Conservation (phyloP, 2,329 filamentous ascomycete genomes). For the Hymenoscyphus salicellus region DNA sequence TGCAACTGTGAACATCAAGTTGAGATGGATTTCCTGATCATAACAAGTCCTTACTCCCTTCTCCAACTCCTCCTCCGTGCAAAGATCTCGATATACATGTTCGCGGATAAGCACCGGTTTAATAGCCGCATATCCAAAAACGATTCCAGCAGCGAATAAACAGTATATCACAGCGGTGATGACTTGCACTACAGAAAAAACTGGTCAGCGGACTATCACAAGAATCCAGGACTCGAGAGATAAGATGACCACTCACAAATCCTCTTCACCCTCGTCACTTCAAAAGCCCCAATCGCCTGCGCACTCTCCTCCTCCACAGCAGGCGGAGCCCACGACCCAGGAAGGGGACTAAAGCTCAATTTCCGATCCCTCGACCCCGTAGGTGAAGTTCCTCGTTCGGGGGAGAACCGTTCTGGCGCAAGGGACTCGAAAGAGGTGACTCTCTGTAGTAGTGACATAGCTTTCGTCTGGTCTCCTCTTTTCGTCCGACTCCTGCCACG, state of each 20-base stretch:
- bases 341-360: conserved; percentile 30
- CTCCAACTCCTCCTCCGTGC: conserved; percentile 51
- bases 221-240: neutral
- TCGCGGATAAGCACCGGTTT: conserved; percentile 76
- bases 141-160: conserved; percentile 72
- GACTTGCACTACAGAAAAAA: conserved; percentile 59
- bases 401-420: conserved; percentile 14
- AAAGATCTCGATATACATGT: conserved; percentile 66
- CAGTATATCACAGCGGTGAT: conserved; percentile 66
- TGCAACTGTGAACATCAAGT: conserved; percentile 89
- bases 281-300: conserved; percentile 38
- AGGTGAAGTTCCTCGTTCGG: conserved; percentile 26
- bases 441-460: conserved; percentile 29
- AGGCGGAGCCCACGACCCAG: conserved; percentile 24
- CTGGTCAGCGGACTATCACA: conserved; percentile 10
- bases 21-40: conserved; percentile 64
- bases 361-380: conserved; percentile 24
- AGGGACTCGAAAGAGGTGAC: conserved; percentile 31
- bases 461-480: neutral
- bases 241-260: conserved; percentile 30
- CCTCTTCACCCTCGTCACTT: conserved; percentile 38
- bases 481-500: neutral
- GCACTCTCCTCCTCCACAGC: conserved; percentile 15
- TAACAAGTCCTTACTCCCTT: conserved; percentile 52
- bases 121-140: conserved; percentile 82